These are phyloP conservation scores for Gracilariopsis chorda DNA, from an alignment of 23 red algal species.

Conservation along the genomic window DNA sequence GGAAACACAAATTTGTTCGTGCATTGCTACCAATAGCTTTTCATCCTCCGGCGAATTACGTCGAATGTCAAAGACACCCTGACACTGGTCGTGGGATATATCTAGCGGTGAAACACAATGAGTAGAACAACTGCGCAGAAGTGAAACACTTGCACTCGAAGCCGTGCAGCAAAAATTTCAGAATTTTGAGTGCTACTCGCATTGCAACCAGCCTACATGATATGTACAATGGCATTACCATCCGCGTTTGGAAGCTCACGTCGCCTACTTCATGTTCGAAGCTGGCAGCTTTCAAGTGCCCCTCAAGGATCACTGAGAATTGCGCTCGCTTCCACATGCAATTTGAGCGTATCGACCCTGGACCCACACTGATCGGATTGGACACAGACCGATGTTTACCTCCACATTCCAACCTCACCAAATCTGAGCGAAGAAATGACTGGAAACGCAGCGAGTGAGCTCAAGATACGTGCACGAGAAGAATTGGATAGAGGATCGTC, in stretches of 20 bases:
- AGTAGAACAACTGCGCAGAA: too few relatives aligned
- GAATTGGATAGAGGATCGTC: background rate
- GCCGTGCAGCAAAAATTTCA: too few relatives aligned
- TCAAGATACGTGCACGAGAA: background rate
- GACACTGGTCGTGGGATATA: too few relatives aligned
- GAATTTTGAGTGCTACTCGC: background rate
- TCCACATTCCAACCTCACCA: background rate
- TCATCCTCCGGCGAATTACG: too few relatives aligned
- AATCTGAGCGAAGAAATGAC: background rate
- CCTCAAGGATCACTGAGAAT: background rate
- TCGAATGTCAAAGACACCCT: too few relatives aligned
- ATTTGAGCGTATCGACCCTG: constrained; percentile 19
- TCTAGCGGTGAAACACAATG: too few relatives aligned
- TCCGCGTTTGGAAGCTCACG: background rate
- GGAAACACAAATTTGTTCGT: too few relatives aligned
- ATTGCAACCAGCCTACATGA: background rate
- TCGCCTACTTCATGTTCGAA: background rate
- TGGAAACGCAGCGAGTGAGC: background rate
- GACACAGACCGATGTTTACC: constrained; percentile 4
- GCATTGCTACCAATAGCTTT: too few relatives aligned
- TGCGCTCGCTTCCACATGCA: background rate
- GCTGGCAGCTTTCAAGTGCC: background rate
- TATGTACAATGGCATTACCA: background rate
- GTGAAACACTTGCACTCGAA: too few relatives aligned
- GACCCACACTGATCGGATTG: constrained; percentile 31